Conservation (phyloP, 2,329 filamentous ascomycete genomes). For the Penicillium sp. region DNA sequence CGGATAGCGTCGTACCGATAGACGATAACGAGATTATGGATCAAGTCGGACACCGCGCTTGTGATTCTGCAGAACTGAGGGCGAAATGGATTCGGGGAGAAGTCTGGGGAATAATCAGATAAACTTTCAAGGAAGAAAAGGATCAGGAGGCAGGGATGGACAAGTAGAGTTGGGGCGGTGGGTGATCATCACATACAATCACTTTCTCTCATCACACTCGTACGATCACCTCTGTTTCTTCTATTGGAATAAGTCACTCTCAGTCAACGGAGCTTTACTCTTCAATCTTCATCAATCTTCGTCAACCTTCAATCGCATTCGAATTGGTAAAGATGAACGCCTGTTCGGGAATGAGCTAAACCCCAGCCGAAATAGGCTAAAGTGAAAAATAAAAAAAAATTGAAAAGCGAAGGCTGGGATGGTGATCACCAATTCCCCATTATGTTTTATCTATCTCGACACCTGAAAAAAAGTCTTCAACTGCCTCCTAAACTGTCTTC, state of each 20-base stretch:
- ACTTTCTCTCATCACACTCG: neutral
- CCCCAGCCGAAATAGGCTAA: neutral
- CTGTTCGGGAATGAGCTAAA: constrained; percentile 4
- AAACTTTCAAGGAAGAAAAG: neutral
- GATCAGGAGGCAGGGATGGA: constrained; percentile 23
- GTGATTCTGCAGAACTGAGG: neutral
- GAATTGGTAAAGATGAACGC: constrained; percentile 2
- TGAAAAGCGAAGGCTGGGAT: constrained; percentile 19
- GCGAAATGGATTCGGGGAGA: constrained; percentile 2
- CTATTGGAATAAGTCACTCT: neutral
- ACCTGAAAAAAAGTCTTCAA: neutral
- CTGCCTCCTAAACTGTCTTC: neutral
- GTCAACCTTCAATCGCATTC: neutral
- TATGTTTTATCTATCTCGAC: neutral
- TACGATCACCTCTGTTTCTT: neutral
- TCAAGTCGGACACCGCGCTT: neutral
- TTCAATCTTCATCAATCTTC: neutral
- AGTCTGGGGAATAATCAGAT: neutral
- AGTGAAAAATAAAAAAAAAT: neutral
- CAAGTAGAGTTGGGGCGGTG: constrained; percentile 22
- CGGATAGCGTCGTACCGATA: constrained; percentile 1
- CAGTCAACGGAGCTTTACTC: neutral
- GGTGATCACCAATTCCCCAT: neutral
- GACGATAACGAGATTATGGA: constrained; percentile 2
- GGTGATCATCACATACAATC: constrained; percentile 17